Base-by-base conservation (phyloP, 768 basidiomycete genomes). In the Psilocybe subaeruginosa region DNA sequence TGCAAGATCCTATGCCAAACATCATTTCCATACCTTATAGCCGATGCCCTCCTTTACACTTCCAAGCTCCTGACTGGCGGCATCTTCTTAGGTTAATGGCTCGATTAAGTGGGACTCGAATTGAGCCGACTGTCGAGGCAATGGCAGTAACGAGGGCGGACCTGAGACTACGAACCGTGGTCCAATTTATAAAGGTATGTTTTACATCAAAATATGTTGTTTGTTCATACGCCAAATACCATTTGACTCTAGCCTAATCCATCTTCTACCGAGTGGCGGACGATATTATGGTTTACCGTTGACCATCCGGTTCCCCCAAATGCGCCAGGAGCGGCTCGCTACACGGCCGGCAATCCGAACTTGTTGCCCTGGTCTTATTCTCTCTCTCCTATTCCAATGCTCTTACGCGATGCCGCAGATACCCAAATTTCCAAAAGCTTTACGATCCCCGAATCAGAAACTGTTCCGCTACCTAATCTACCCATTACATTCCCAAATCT, bases 101-200 rank as follows among this genome's bases (percentile, higher is more conserved):
- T 29, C 78, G 87, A 61, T 72, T 92, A 59, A 87, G 88, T 58
- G 85, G 80, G 31, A 88, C 89, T 4, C 84, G 84, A 53, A 76
- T 94, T 48, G 88, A 93, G 65, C 85, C 92, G 1, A 85, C 88
- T 0, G 69, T 91, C 39, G 89, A 90, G 66, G 87, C 89, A 1
- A 73, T 90, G 64, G 83, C 85, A 1, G 73, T 81, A 0, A 76
- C 81, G 31, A 88, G 87, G 67, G 76, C 75, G 1, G 82, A 83
- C 4, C 77, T 88, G 54, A 82, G 81, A 61, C 74, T 94, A 48
- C 87, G 92, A 45, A 87, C 87, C 0, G 89, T 93, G 0, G 74
- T 94, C 58, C 92, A 93, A 67, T 92, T 93, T 67, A 80, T 92
- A 53, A 90, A 87, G 79, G 92, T 91, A 66, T 55, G 82, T 66